These are phyloP conservation scores for Diutina catenulata DNA, from an alignment of 1,139 yeast species.

Conservation along the genomic window DNA sequence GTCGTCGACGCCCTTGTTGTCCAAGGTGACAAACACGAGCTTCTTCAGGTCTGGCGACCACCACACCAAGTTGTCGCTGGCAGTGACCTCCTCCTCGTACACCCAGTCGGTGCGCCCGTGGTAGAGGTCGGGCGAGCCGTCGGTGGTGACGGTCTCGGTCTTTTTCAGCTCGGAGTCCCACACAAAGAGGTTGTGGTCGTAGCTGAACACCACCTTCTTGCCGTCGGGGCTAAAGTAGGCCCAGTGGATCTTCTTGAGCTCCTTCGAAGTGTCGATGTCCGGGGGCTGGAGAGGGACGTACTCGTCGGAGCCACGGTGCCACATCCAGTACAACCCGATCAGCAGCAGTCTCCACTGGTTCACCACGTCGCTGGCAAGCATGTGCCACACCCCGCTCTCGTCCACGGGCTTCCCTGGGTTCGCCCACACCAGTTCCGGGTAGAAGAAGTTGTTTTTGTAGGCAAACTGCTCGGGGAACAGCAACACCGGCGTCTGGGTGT, in stretches of 20 bases:
- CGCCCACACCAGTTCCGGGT: constrained; percentile 17
- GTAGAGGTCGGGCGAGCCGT: constrained; percentile 55
- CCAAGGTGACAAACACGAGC: constrained; percentile 51
- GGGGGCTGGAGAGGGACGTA: constrained; percentile 30
- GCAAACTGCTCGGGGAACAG: constrained; percentile 18
- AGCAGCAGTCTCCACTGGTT: constrained; percentile 63
- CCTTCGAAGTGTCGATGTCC: constrained; percentile 4
- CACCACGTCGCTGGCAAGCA: constrained; percentile 21
- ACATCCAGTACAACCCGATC: constrained; percentile 53
- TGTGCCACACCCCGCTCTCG: constrained; percentile 15
- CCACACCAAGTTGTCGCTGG: constrained; percentile 61
- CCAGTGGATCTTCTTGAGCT: constrained; percentile 29
- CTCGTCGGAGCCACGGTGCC: constrained; percentile 14
- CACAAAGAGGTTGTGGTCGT: constrained; percentile 50
- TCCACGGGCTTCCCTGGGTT: constrained; percentile 25
- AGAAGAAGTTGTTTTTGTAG: constrained; percentile 23
- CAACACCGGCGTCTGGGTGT: constrained; percentile 10
- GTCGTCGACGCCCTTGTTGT: constrained; percentile 60
- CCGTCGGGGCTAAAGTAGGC: constrained; percentile 74
- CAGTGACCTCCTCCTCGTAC: constrained; percentile 84
- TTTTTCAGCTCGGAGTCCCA: constrained; percentile 19
- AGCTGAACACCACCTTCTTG: constrained; percentile 53
- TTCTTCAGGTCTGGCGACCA: constrained; percentile 71
- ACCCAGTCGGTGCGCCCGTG: constrained; percentile 96
- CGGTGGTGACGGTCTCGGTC: constrained; percentile 42